Percentiles rank a stretch among this genome's conserved stretches.
Conservation (phyloP, 331 rosid species). For the Stylosanthes scabra region DNA sequence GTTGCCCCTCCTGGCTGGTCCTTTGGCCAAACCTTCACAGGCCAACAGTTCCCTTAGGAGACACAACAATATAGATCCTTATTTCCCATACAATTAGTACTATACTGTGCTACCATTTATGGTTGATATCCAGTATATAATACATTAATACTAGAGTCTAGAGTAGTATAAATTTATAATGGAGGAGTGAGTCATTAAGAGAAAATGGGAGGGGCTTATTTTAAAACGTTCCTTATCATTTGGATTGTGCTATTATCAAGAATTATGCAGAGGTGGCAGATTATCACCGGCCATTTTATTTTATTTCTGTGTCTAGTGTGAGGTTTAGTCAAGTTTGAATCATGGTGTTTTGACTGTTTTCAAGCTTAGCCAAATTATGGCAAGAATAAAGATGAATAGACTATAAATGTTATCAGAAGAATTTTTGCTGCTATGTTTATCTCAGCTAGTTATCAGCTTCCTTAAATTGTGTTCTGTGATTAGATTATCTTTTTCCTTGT, state of each 20-base stretch:
- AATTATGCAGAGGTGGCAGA: constrained; percentile 42
- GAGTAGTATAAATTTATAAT: neutral
- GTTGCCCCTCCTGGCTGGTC: constrained; percentile 64
- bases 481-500: neutral
- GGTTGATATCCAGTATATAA: neutral
- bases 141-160: neutral
- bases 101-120: constrained; percentile 14
- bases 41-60: constrained; percentile 58
- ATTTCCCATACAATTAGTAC: neutral
- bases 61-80: constrained; percentile 3
- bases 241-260: constrained; percentile 21
- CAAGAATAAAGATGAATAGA: neutral
- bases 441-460: no score
- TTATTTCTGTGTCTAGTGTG: neutral
- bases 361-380: neutral
- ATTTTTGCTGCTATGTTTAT: constrained; percentile 24
- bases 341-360: constrained; percentile 8
- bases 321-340: constrained; percentile 11
- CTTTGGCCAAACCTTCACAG: constrained; percentile 71
- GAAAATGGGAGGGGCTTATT: constrained; percentile 32
- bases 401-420: neutral
- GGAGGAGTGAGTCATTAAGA: neutral
- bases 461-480: neutral
- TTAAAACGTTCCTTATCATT: constrained; percentile 39
- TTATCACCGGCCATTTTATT: constrained; percentile 37